Evolutionary conservation across 176 grass and related monocot genomes (phyloP), one percentile per base, ranked within the genome.

Genomic region (Calamus simplicifolius): DNA sequence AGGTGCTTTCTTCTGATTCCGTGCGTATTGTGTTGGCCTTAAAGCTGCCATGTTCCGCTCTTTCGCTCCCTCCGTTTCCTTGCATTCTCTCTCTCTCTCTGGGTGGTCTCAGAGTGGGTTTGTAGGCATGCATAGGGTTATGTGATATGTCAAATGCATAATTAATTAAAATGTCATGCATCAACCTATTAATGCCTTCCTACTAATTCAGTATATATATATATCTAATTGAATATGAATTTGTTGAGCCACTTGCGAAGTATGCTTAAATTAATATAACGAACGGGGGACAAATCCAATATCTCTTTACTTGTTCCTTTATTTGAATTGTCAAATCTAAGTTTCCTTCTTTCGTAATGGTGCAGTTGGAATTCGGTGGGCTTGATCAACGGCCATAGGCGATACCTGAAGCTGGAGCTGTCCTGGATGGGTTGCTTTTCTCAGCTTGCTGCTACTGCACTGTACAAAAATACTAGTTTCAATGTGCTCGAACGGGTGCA

Each of bases 281-380:
- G 26, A 57, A n/a, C 59, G 49, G 5, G 25, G 16, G 35, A 64
- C 8, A 35, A 35, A 35, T 35, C 8, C 6, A 35, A 35, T 35
- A 35, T 35, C 6, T 35, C 6, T 6, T 35, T 35, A 35, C 31
- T 35, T 35, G 1, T 35, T 35, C 6, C 8, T 48, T 18, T 48
- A 49, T 13, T 23, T 23, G 21, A 8, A 5, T 59, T 74, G 51
- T 49, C 7, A 3, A 57, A 19, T 69, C 58, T 76, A 57, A 79
- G 50, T 16, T 53, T 4, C 56, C 54, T 82, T 30, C 8, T 35
- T 51, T 56, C 26, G 67, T 1, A 75, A 17, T 68, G 58, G 29
- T 62, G 48, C 84, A 94, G 89, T 30, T 81, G 58, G 84, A 88
- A 76, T 94, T 85, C 73, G 29, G 76, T 74, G 38, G 68, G 61